Base-by-base conservation (phyloP, 2,329 filamentous ascomycete genomes). In the Talaromyces rugulosus region DNA sequence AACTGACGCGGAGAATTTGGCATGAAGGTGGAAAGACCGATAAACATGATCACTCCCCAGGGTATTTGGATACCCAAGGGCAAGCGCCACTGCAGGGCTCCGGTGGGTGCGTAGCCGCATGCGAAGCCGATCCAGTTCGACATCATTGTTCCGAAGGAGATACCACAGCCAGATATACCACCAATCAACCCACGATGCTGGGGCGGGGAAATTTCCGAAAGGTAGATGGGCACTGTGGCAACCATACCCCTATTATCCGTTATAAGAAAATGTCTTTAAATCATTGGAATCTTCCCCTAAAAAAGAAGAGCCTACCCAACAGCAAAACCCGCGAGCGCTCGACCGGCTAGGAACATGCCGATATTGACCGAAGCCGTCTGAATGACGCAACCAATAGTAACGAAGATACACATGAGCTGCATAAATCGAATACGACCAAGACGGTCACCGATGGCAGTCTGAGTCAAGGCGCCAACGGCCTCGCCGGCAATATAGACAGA, bases 401-500 rank as follows among this genome's bases (percentile, higher is more conserved):
- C 83, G 30, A 85, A 70, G 16, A 83, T 65, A 66, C 83, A 85
- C 73, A 83, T 78, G 47, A 84, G 63, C 65, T 82, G 76, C 81
- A 84, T 83, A 67, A 85, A 84, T 1, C 80, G 78, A 51, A 84
- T 78, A 9, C 82, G 81, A 9, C 82, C 82, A 4, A 82, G 78
- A 68, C 71, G 78, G 65, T 87, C 84, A 8, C 79, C 84, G 18
- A 85, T 71, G 5, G 79, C 75, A 3, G 81, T 85, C 66, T 86
- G 84, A 0, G 74, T 74, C 7, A 85, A 63, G 16, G 84, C 82
- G 1, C 85, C 84, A 5, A 82, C 71, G 12, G 83, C 83, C 70
- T 87, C 84, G 31, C 85, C 85, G 5, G 84, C 84, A 63, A 87
- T 85, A 66, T 86, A 87, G 3, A 85, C 80, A 5, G 84, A 77